Base-by-base conservation (phyloP, 495 filamentous ascomycete genomes). In the Xylaria intraflava region DNA sequence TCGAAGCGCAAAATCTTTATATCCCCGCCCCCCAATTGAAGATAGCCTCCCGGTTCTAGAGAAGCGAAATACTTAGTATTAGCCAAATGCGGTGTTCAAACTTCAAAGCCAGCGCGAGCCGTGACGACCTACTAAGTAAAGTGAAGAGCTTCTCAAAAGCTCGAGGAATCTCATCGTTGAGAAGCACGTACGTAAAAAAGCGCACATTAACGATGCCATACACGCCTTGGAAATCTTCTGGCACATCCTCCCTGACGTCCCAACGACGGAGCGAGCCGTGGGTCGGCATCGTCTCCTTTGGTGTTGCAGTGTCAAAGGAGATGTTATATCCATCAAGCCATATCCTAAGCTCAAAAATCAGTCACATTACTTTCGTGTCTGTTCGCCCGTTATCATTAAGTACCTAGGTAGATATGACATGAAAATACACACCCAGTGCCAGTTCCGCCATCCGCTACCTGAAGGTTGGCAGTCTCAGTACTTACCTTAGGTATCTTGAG, bases 151-250 rank as follows among this genome's bases (percentile, higher is more conserved):
- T 38, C 6, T 9, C 11, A 38, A 38, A n/a, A 11, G 10, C 14
- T n/a, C 3, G 3, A 38, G 35, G 35, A 8, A 24, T 23, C 17
- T 67, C 59, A 6, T 62, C 61, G 17, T 64, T 47, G 7, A 55
- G 27, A 6, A 74, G 45, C 12, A 65, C 57, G 19, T 64, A 59
- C 23, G 63, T 40, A 11, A 72, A 57, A 6, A 70, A 56, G 16
- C 69, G 61, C 1, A 70, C 31, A 51, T 73, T 69, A 2, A 75
- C 60, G 11, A 74, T 54, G 43, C 74, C 70, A 52, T 69, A 75
- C 27, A 35, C 35, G 4, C 49, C 61, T 0, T 35, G 17, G 5
- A 69, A 54, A 1, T 67, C 55, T 11, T 36, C 16, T 8, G 64
- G 67, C 1, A 64, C 48, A 0, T 55, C 49, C 10, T 53, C 35